Conservation (phyloP, 2,329 filamentous ascomycete species). For the Huntiella decipiens region DNA sequence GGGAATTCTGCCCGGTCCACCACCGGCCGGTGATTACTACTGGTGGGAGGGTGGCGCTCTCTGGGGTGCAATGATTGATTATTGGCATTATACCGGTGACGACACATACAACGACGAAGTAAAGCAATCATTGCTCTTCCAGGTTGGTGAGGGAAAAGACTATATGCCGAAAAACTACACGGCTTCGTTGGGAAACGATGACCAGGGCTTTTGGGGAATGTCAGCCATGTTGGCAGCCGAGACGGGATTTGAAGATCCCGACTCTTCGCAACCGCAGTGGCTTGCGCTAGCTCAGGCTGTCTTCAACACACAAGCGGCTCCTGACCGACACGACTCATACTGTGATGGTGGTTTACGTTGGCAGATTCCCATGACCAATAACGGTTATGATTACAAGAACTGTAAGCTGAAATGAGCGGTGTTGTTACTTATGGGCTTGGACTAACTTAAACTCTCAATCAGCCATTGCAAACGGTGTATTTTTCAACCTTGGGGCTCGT, state of each 20-base stretch:
- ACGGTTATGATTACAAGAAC: conserved; percentile 61
- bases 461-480: conserved; percentile 42
- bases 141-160: conserved; percentile 35
- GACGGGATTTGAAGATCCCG: conserved; percentile 40
- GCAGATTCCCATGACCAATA: conserved; percentile 60
- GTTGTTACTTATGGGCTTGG: too few relatives aligned
- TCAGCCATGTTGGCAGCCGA: conserved; percentile 50
- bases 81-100: conserved; percentile 50
- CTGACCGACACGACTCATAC: conserved; percentile 42
- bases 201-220: conserved; percentile 53
- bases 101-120: conserved; percentile 40
- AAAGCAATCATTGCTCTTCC: conserved; percentile 36
- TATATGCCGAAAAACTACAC: conserved; percentile 44
- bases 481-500: conserved; percentile 47
- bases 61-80: conserved; percentile 51
- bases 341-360: conserved; percentile 56
- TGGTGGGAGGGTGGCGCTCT: conserved; percentile 58
- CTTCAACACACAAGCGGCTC: conserved; percentile 40
- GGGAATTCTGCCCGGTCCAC: conserved; percentile 38
- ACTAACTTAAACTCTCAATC: background rate
- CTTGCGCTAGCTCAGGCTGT: conserved; percentile 49
- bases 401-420: conserved; percentile 19
- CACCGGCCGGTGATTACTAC: conserved; percentile 39
- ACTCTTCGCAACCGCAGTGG: conserved; percentile 35
- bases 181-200: conserved; percentile 45